Base-by-base conservation (phyloP, 179 eudicot species). In the Drosera spatulata region DNA sequence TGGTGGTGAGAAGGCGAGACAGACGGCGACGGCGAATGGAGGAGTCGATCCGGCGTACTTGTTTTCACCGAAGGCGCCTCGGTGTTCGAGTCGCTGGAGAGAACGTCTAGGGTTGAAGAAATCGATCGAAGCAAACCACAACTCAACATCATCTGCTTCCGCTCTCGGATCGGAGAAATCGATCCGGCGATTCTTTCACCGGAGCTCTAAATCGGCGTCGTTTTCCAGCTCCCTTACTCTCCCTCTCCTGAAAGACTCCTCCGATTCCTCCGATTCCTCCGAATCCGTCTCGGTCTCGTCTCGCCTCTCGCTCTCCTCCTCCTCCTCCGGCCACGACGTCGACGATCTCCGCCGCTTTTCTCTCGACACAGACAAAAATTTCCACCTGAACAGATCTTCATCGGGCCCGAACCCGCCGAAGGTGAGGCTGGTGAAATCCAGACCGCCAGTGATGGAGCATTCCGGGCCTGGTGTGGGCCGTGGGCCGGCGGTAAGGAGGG, bases 21-120 rank as follows among this genome's bases (percentile, higher is more conserved):
- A 39, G 38, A 57, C 6, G 43, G 55, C 15, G 86, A 82, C 65
- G 33, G 33, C 33, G 33, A 22, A 22, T 22, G 33, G 33, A 22
- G 33, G 0, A 22, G 33, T 22, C 33, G 33, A 22, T 22, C 33
- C 33, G 33, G 82, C 81, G 41, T 79, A 76, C 60, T 48, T 83
- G 71, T 83, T 81, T 48, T 83, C 95, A 2, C 95, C 97, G 0
- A 87, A 84, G 57, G 97, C 96, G 3, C 96, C 96, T 7, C 58
- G 87, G 63, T 90, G 97, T 75, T 77, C 96, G 2, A 82, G 82
- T 40, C 71, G 94, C 3, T 88, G 96, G 96, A 87, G 78, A 46
- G 94, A 91, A 72, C 71, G 85, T 14, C 65, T 88, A 11, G 97
- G 96, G 3, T 66, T 91, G 56, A 85, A 74, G 69, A 87, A 77